A percentile compares a stretch with the other conserved stretches of the same genome.
Evolutionary conservation across 768 basidiomycete genomes (phyloP).

Genomic region (Russula dissimulans): DNA sequence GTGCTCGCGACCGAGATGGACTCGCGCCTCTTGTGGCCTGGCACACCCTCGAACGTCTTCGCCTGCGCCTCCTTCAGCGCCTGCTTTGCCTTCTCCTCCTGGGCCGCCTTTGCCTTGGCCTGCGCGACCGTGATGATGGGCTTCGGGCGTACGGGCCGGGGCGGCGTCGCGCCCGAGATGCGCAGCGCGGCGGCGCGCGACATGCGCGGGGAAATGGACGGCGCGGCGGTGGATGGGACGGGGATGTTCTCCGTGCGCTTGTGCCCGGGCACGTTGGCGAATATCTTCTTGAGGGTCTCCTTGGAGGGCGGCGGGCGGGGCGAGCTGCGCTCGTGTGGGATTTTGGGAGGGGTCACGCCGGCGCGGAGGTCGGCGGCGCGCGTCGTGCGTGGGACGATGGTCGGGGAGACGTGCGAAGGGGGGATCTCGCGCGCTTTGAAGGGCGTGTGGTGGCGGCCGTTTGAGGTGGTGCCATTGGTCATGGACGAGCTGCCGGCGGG

Average conservation of each 20-base stretch:
- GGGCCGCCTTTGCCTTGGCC: conserved; percentile 24
- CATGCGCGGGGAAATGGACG: conserved; percentile 63
- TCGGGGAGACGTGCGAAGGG: conserved; percentile 47
- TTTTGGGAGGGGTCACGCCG: conserved; percentile 40
- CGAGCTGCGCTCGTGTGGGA: conserved; percentile 26
- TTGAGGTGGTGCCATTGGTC: conserved; percentile 27
- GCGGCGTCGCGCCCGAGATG: conserved; percentile 42
- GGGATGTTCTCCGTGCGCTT: conserved; percentile 58
- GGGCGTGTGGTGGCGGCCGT: conserved; percentile 33
- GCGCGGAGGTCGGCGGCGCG: conserved; percentile 66
- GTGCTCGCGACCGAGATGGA: conserved; percentile 57
- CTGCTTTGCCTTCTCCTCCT: conserved; percentile 25
- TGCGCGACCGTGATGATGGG: conserved; percentile 6
- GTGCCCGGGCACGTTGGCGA: conserved; percentile 75
- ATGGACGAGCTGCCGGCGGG: conserved; percentile 35
- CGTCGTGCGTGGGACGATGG: conserved; percentile 70
- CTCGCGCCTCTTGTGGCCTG: conserved; percentile 76
- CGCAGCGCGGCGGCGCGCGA: conserved; percentile 66
- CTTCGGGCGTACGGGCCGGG: conserved; percentile 23
- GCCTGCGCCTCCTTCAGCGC: conserved; percentile 27
- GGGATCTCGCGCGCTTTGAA: conserved; percentile 69
- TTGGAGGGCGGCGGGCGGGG: conserved; percentile 51
- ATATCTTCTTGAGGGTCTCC: conserved; percentile 53
- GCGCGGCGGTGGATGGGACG: conserved; percentile 70
- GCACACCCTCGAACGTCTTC: conserved; percentile 63